A percentile compares a stretch with the other conserved stretches of the same genome.
Conservation (phyloP, 1,284 basidiomycete genomes). For the Pyrrhoderma noxium region DNA sequence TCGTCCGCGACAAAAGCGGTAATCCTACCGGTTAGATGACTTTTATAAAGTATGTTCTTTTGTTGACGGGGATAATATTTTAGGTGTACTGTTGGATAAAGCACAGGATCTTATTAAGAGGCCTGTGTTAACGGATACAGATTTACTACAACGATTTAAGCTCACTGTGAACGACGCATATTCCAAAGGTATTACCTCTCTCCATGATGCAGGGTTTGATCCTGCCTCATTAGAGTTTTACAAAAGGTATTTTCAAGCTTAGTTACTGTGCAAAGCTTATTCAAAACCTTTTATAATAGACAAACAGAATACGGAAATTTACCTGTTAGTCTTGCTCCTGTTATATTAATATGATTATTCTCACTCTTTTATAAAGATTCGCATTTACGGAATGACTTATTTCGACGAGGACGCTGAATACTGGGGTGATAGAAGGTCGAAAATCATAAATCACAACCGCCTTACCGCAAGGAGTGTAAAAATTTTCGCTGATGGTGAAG, state of each 20-base stretch:
- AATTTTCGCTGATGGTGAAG: constrained; percentile 77
- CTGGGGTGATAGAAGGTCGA: constrained; percentile 62
- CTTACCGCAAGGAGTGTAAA: constrained; percentile 79
- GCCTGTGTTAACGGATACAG: constrained; percentile 57
- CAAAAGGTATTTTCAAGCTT: constrained; percentile 40
- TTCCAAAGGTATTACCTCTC: constrained; percentile 63
- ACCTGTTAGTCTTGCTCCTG: constrained; percentile 40
- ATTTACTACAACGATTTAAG: constrained; percentile 57
- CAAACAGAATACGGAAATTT: constrained; percentile 52
- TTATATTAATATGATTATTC: neutral
- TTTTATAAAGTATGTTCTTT: neutral
- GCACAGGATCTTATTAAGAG: constrained; percentile 60
- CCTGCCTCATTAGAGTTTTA: constrained; percentile 69
- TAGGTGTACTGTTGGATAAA: constrained; percentile 62
- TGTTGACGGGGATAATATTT: constrained; percentile 6
- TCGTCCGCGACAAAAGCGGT: constrained; percentile 62
- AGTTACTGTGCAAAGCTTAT: constrained; percentile 9
- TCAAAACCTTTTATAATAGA: constrained; percentile 29
- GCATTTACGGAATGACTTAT: constrained; percentile 67
- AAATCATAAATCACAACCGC: constrained; percentile 52
- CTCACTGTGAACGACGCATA: constrained; percentile 63
- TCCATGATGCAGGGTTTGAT: constrained; percentile 78
- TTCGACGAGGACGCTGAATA: constrained; percentile 67
- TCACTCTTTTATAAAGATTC: constrained; percentile 37
- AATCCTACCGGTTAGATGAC: constrained; percentile 58